Conservation (phyloP, 2,329 filamentous ascomycete genomes). For the Colletotrichum sp. region DNA sequence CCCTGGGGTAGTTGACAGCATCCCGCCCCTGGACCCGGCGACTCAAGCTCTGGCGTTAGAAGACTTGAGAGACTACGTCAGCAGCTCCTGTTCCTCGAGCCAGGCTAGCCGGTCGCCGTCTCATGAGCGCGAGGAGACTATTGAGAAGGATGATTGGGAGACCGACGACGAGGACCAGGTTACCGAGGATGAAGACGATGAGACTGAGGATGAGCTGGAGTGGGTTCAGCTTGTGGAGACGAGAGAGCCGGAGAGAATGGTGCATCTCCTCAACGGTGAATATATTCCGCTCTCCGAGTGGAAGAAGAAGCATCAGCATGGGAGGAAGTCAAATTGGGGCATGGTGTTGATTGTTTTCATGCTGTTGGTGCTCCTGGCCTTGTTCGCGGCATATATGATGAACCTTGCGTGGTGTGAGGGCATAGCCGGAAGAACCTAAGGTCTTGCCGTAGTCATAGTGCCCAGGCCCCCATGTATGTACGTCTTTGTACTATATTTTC, state of each 20-base stretch:
- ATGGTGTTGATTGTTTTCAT: neutral
- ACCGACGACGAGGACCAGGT: neutral
- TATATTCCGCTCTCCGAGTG: neutral
- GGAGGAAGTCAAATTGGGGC: neutral
- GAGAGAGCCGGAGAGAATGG: neutral
- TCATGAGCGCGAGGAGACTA: neutral
- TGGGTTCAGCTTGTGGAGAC: neutral
- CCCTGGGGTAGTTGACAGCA: neutral
- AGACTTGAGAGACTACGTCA: neutral
- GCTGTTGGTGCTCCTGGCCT: neutral
- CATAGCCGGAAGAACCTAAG: neutral
- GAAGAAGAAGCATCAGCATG: neutral
- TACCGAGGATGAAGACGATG: neutral
- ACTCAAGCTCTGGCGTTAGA: neutral
- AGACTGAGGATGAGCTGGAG: neutral
- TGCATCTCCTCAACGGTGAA: neutral
- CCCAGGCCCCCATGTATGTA: neutral
- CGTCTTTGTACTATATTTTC: neutral
- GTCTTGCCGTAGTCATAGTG: neutral
- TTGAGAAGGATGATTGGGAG: neutral
- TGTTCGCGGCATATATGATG: neutral
- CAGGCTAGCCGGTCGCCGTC: neutral
- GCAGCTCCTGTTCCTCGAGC: neutral
- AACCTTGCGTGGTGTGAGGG: neutral
- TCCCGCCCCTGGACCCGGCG: neutral